A percentile compares a stretch with the other conserved stretches of the same genome.
Conservation (phyloP, 1,139 yeast species). For the Scheffersomyces illinoinensis region DNA sequence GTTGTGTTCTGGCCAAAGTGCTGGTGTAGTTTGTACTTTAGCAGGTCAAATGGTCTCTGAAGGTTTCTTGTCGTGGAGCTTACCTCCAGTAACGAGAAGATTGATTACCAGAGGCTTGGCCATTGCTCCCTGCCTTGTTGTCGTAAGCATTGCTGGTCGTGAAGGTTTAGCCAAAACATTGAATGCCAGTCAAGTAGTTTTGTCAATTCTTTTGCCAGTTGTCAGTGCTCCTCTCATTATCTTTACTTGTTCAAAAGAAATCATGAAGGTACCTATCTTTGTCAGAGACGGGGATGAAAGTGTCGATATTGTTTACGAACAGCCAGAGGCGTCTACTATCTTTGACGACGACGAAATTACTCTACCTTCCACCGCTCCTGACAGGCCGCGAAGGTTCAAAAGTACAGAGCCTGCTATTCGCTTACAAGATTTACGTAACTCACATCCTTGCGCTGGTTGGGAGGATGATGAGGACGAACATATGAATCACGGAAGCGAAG, state of each 20-base stretch:
- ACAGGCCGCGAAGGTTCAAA: slow-evolving; percentile 21
- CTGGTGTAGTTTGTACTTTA: slow-evolving; percentile 96
- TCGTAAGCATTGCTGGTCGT: slow-evolving; percentile 76
- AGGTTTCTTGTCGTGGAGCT: slow-evolving; percentile 84
- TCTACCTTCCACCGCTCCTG: slow-evolving; percentile 1
- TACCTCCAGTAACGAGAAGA: slow-evolving; percentile 85
- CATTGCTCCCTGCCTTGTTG: slow-evolving; percentile 82
- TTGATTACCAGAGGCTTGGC: slow-evolving; percentile 83
- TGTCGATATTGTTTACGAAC: slow-evolving; percentile 19
- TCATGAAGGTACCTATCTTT: slow-evolving; percentile 72
- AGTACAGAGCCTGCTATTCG: slow-evolving; percentile 44
- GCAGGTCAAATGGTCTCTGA: slow-evolving; percentile 98
- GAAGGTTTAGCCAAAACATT: slow-evolving; percentile 80
- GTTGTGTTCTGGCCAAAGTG: slow-evolving; percentile 94
- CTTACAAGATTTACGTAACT: slow-evolving; percentile 41
- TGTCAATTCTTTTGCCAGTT: slow-evolving; percentile 81
- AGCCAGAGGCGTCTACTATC: slow-evolving; percentile 1
- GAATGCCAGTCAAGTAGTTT: slow-evolving; percentile 85
- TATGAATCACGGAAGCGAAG: slow-evolving; percentile 11
- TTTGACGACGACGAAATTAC: slow-evolving; percentile 17
- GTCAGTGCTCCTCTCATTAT: slow-evolving; percentile 88
- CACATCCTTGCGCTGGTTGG: slow-evolving; percentile 50
- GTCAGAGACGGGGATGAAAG: slow-evolving; percentile 34
- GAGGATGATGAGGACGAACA: slow-evolving; percentile 38
- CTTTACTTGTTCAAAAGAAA: slow-evolving; percentile 72